A percentile compares a stretch with the other conserved stretches of the same genome.
Conservation (phyloP, 106 monocot species). For the Phalaenopsis equestris region DNA sequence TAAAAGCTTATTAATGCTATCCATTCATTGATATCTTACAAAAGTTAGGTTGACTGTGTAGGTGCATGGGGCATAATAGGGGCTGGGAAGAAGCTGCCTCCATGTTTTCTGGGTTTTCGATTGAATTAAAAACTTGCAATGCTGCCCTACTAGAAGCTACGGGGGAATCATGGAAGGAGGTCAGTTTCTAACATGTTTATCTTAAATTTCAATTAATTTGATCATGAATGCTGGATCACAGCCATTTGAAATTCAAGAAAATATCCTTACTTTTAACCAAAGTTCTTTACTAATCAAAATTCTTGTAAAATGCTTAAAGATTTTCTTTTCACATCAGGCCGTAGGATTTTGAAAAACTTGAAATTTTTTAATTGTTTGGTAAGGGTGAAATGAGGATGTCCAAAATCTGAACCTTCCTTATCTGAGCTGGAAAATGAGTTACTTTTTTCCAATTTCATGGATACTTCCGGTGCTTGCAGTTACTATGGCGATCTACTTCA, state of each 20-base stretch:
- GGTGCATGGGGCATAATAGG: slow-evolving; percentile 99
- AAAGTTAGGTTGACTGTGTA: slow-evolving; percentile 13
- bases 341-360: no score
- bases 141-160: slow-evolving; percentile 84
- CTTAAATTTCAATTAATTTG: neutral
- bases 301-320: neutral
- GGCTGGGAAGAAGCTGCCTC: slow-evolving; percentile 99
- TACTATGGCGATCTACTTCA: neutral
- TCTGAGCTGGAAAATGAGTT: neutral
- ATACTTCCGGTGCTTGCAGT: neutral
- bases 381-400: neutral
- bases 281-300: neutral
- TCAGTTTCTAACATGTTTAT: slow-evolving; percentile 8
- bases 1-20: neutral
- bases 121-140: slow-evolving; percentile 85
- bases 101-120: slow-evolving; percentile 66
- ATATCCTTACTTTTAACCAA: neutral
- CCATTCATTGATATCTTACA: neutral
- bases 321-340: neutral
- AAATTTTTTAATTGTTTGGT: neutral
- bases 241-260: no score
- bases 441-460: neutral
- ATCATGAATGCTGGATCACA: no score
- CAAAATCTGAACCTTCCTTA: neutral
- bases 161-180: slow-evolving; percentile 92